Evolutionary conservation across 2,329 filamentous ascomycete genomes (phyloP).

Genomic region (Cryphonectria carpinicola): DNA sequence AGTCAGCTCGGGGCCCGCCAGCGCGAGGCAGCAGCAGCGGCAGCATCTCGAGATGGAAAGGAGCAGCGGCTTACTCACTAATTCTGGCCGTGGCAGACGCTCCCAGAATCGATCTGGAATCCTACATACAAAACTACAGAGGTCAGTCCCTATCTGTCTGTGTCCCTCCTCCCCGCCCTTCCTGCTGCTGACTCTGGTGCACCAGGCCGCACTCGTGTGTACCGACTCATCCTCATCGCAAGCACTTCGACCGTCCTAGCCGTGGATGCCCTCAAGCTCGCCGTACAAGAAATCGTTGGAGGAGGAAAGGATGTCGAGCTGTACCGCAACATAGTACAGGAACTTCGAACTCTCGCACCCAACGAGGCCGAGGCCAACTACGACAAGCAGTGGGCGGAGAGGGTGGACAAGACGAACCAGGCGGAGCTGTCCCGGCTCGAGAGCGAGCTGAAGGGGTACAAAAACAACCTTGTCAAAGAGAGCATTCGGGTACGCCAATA

Average conservation of each 20-base stretch:
- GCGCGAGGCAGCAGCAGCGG: neutral
- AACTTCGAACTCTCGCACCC: slow-evolving; percentile 66
- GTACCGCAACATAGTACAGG: slow-evolving; percentile 72
- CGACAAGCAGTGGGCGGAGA: slow-evolving; percentile 78
- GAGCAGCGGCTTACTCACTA: slow-evolving; percentile 21
- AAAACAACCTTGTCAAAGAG: slow-evolving; percentile 96
- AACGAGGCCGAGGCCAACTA: slow-evolving; percentile 67
- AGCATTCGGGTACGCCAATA: slow-evolving; percentile 75
- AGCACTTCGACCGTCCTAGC: slow-evolving; percentile 75
- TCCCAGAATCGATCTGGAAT: slow-evolving; percentile 89
- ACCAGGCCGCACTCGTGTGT: slow-evolving; percentile 76
- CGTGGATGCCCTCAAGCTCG: slow-evolving; percentile 78
- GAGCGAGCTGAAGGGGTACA: slow-evolving; percentile 85
- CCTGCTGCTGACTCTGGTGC: slow-evolving; percentile 15
- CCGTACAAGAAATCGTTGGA: slow-evolving; percentile 72
- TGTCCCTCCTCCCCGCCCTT: neutral
- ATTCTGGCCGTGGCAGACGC: slow-evolving; percentile 55
- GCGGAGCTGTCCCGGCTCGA: slow-evolving; percentile 77
- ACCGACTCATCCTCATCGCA: slow-evolving; percentile 83
- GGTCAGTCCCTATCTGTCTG: slow-evolving; percentile 53
- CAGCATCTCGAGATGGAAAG: neutral
- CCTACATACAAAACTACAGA: slow-evolving; percentile 87
- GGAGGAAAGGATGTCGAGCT: slow-evolving; percentile 70
- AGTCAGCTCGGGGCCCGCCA: neutral
- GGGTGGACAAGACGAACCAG: slow-evolving; percentile 67